Conservation (phyloP, 441 rosid genomes). For the Aleurites moluccanus region DNA sequence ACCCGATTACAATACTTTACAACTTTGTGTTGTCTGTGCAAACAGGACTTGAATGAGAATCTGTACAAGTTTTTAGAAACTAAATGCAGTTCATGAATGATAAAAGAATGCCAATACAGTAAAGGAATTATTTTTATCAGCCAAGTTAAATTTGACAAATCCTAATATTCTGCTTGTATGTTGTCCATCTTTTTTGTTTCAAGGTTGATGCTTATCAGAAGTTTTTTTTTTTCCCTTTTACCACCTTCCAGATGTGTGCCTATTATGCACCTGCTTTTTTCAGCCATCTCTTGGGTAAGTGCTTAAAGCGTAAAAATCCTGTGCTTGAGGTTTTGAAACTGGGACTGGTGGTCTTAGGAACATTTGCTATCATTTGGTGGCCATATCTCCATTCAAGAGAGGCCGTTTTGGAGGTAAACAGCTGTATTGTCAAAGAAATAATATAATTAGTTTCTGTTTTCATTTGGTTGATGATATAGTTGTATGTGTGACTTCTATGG, state of each 20-base stretch:
- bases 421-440: not conserved
- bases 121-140: not conserved
- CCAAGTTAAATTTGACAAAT: not conserved
- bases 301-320: slow-evolving; percentile 65
- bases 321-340: slow-evolving; percentile 64
- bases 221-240: not conserved
- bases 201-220: slow-evolving; percentile 1
- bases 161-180: not conserved
- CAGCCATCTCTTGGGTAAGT: slow-evolving; percentile 82
- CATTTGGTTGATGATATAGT: slow-evolving; percentile 1
- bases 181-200: not conserved
- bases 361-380: slow-evolving; percentile 86
- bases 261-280: slow-evolving; percentile 93
- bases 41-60: not conserved
- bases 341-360: slow-evolving; percentile 61
- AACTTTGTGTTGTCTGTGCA: not conserved
- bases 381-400: slow-evolving; percentile 72
- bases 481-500: not conserved
- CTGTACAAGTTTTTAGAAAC: not conserved
- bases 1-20: not conserved
- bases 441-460: not conserved
- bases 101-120: not conserved
- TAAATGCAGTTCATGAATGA: not conserved
- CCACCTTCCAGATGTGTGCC: slow-evolving; percentile 74
- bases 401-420: slow-evolving; percentile 59